Conservation (phyloP, 805 yeast species). For the Blastobotrys terrestris region DNA sequence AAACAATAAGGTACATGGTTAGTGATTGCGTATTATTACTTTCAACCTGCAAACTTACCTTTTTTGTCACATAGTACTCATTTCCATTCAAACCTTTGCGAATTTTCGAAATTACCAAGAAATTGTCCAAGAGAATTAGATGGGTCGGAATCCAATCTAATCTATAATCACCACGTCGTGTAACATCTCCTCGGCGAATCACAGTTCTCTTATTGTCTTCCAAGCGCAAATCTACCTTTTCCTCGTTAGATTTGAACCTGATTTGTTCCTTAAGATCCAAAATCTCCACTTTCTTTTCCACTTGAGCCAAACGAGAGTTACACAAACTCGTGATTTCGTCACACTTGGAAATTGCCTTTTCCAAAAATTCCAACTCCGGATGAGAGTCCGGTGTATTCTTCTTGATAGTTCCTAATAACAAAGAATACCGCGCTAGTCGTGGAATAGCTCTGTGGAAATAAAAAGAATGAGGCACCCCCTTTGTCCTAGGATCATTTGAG, state of each 20-base stretch:
- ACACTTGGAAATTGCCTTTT: constrained; percentile 49
- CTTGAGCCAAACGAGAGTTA: constrained; percentile 54
- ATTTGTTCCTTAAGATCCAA: constrained; percentile 48
- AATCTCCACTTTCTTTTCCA: constrained; percentile 52
- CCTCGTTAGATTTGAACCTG: constrained; percentile 45
- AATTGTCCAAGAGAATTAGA: constrained; percentile 65
- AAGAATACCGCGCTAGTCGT: constrained; percentile 51
- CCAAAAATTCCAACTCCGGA: constrained; percentile 47
- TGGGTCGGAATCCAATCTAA: constrained; percentile 47
- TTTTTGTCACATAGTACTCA: constrained; percentile 30
- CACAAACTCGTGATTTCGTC: constrained; percentile 51
- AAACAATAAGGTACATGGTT: constrained; percentile 1
- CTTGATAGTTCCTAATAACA: constrained; percentile 55
- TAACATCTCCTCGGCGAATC: constrained; percentile 51
- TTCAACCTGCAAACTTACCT: constrained; percentile 9
- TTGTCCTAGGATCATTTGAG: constrained; percentile 43
- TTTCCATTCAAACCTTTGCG: constrained; percentile 31
- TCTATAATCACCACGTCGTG: constrained; percentile 59
- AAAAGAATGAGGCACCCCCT: constrained; percentile 34
- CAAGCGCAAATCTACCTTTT: constrained; percentile 44
- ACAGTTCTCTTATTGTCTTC: constrained; percentile 51
- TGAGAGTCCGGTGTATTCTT: constrained; percentile 43
- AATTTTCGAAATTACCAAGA: constrained; percentile 37
- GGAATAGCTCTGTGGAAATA: constrained; percentile 53
- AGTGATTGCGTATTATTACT: background rate